These are phyloP conservation scores for Candida golubevii DNA, from an alignment of 805 yeast species.

Conservation along the genomic window DNA sequence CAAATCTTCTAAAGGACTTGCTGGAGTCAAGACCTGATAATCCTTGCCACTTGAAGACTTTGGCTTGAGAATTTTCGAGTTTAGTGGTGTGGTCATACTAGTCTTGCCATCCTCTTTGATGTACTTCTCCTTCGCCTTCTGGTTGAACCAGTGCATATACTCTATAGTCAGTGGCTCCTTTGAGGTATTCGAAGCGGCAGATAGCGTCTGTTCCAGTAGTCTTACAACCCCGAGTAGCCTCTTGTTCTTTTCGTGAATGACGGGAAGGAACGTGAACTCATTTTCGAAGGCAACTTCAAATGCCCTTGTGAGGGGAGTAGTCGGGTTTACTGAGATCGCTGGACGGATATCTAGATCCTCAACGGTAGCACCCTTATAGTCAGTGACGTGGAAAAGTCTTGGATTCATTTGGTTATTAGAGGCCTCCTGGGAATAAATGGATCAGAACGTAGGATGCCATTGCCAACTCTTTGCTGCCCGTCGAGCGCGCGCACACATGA, in stretches of 20 bases:
- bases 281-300: constrained; percentile 53
- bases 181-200: not conserved
- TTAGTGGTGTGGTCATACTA: constrained; percentile 17
- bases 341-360: constrained; percentile 59
- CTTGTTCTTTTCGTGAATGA: constrained; percentile 43
- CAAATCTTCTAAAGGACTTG: constrained; percentile 50
- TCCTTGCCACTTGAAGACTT: constrained; percentile 25
- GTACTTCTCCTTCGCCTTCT: constrained; percentile 31
- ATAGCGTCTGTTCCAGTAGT: constrained; percentile 28
- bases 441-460: too few relatives aligned
- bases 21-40: constrained; percentile 47
- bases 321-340: constrained; percentile 49
- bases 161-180: constrained; percentile 24
- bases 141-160: constrained; percentile 43
- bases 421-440: too few relatives aligned
- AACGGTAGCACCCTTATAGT: constrained; percentile 49
- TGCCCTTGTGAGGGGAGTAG: constrained; percentile 45
- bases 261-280: constrained; percentile 52
- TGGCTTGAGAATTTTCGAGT: constrained; percentile 35
- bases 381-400: constrained; percentile 27
- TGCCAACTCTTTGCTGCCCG: too few relatives aligned
- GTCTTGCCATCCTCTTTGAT: constrained; percentile 18
- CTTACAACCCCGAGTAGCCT: constrained; percentile 47
- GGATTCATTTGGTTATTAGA: constrained; percentile 1
- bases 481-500: not conserved